Conservation (phyloP, 176 grass and related monocot species). For the Ensete glaucum region DNA sequence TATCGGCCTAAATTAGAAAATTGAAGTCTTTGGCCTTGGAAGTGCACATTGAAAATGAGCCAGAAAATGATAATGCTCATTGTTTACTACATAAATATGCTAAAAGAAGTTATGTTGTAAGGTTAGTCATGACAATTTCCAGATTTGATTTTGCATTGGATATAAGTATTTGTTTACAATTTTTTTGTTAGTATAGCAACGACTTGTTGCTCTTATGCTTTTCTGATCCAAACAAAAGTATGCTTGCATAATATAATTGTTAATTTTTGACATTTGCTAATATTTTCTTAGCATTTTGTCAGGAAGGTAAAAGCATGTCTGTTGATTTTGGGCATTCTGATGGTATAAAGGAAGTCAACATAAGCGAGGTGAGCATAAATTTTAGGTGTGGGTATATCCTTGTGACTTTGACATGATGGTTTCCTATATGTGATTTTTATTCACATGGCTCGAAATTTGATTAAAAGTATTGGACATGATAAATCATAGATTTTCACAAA, state of each 20-base stretch:
- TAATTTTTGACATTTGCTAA: conserved; percentile 17
- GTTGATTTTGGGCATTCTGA: conserved; percentile 68
- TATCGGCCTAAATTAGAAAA: too few species aligned
- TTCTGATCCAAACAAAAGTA: not conserved
- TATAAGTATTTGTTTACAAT: too few species aligned
- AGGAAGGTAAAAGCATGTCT: conserved; percentile 41
- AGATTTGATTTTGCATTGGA: too few species aligned
- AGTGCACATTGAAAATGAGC: too few species aligned
- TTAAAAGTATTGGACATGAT: not conserved
- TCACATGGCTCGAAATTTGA: not conserved
- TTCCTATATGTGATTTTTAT: not conserved
- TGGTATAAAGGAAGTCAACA: conserved; percentile 40
- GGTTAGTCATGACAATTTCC: too few species aligned
- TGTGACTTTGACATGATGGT: not conserved
- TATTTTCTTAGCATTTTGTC: conserved; percentile 14
- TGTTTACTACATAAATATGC: too few species aligned
- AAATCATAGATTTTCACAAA: not conserved
- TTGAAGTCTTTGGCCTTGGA: too few species aligned
- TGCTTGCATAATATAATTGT: not conserved
- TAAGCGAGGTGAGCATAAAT: conserved; percentile 54
- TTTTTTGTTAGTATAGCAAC: not conserved
- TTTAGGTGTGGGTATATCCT: not conserved
- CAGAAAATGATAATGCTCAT: too few species aligned
- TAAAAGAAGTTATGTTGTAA: too few species aligned
- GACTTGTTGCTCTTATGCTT: not conserved